These are phyloP conservation scores for Dryas drummondii DNA, from an alignment of 306 rosid species.

Conservation along the genomic window DNA sequence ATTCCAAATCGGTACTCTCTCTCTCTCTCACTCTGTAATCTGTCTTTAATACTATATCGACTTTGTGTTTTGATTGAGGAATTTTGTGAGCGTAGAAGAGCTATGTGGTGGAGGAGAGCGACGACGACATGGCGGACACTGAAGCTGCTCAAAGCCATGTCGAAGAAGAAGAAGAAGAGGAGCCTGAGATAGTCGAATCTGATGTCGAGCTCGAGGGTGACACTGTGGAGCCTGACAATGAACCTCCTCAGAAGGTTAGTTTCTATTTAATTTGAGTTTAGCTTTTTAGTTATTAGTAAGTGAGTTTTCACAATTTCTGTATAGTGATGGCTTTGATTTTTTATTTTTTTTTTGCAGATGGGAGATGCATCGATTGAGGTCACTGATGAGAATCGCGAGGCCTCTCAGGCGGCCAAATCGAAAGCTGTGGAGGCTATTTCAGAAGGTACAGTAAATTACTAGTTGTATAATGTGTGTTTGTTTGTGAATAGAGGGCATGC, in stretches of 20 bases:
- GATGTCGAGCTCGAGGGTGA: conserved; percentile 89
- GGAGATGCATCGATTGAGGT: conserved; percentile 73
- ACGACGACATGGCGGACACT: conserved; percentile 58
- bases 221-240: conserved; percentile 70
- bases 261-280: not conserved
- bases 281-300: not conserved
- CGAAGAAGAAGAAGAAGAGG: conserved; percentile 68
- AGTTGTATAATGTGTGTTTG: not conserved
- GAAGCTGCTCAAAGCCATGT: conserved; percentile 36
- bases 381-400: conserved; percentile 74
- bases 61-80: not conserved
- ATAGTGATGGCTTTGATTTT: not conserved
- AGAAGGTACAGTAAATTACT: conserved; percentile 46
- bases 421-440: conserved; percentile 77
- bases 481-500: not conserved
- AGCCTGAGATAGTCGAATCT: conserved; percentile 67
- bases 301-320: not conserved
- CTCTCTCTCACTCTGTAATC: not conserved
- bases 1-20: conserved; percentile 56
- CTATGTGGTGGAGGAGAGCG: conserved; percentile 59
- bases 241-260: conserved; percentile 77
- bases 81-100: conserved; percentile 24
- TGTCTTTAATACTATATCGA: not conserved
- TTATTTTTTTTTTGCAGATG: conserved; percentile 58
- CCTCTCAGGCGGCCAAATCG: conserved; percentile 65